phyloP scores from a whole-genome alignment of 495 filamentous ascomycete genomes.

The Lophium mytilinum region DNA sequence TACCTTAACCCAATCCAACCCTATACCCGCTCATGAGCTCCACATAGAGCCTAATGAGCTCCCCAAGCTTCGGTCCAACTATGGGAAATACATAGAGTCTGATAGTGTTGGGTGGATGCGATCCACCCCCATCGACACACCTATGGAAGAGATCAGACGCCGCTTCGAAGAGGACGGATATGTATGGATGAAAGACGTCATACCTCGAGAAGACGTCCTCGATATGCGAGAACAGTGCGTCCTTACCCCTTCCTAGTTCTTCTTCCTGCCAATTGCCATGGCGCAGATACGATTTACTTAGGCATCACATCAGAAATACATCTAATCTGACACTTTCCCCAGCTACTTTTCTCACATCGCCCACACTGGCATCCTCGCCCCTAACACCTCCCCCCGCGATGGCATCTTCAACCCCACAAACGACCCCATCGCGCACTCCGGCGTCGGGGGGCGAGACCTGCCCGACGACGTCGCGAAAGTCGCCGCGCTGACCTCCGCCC shows the following conservation, averaged over 20 bases:
- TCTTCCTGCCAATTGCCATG: too few relatives aligned
- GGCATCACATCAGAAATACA: too few relatives aligned
- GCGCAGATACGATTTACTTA: too few relatives aligned
- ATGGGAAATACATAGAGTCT: slow-evolving; percentile 19
- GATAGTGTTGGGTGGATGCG: slow-evolving; percentile 18
- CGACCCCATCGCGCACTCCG: slow-evolving; percentile 20
- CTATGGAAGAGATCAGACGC: slow-evolving; percentile 12
- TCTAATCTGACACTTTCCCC: background rate
- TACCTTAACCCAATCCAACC: slow-evolving; percentile 6
- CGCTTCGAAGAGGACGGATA: slow-evolving; percentile 20
- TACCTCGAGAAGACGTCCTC: slow-evolving; percentile 21
- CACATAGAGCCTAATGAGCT: slow-evolving; percentile 18
- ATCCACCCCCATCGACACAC: slow-evolving; percentile 6
- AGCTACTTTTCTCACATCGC: slow-evolving; percentile 16
- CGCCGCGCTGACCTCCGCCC: slow-evolving; percentile 10
- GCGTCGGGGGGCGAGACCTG: slow-evolving; percentile 19
- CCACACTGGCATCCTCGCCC: slow-evolving; percentile 23
- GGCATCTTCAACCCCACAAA: slow-evolving; percentile 21
- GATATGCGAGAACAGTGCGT: slow-evolving; percentile 19
- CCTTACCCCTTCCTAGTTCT: too few relatives aligned
- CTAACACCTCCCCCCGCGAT: slow-evolving; percentile 15
- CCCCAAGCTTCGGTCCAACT: slow-evolving; percentile 26
- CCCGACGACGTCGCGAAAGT: slow-evolving; percentile 9
- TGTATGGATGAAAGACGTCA: slow-evolving; percentile 22
- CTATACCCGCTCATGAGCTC: slow-evolving; percentile 22